Base-by-base conservation (phyloP, 805 yeast species). In the Cephaloascus fragrans region DNA sequence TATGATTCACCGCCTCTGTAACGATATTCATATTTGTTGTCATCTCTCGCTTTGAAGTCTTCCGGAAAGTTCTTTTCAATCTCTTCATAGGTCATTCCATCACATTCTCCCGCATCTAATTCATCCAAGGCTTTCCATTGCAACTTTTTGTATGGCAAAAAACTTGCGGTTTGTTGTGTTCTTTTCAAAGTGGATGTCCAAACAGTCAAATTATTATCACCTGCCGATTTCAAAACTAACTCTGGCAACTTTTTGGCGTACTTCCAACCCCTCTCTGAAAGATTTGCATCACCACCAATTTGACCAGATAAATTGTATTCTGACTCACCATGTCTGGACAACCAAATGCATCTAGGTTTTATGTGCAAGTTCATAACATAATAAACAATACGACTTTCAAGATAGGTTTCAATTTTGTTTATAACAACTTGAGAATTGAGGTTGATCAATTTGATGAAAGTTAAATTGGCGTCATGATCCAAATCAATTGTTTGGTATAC, bases 111-210 rank as follows among this genome's bases (percentile, higher is more conserved):
- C 0, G 97, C 97, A 57, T 90, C 97, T 44, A 90, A 73, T 62
- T 90, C 98, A 57, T 90, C 97, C 48, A 90, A 67, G 1, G 97
- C 97, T 59, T 93, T 93, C 99, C 98, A 90, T 46, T 81, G 83
- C 47, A 88, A 68, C 56, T 88, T 81, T 43, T 81, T 78, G 58
- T 83, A 86, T 1, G 93, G 87, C 49, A 90, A 68, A 55, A 69
- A 72, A 42, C 83, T 76, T 1, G 96, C 90, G 1, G 97, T 90
- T 57, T 90, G 95, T 59, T 86, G 93, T 4, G 98, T 90, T 60
- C 98, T 71, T 45, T 71, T 77, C 48, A 90, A 69, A 0, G 97
- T 90, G 2, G 96, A 86, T 1, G 97, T 90, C 97, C 98, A 90
- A 35, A 90, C 93, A 4, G 95, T 87, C 49, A 90, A 67, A 41